phyloP scores from a whole-genome alignment of 2,329 filamentous ascomycete genomes.

The Hypoxylon sp. region DNA sequence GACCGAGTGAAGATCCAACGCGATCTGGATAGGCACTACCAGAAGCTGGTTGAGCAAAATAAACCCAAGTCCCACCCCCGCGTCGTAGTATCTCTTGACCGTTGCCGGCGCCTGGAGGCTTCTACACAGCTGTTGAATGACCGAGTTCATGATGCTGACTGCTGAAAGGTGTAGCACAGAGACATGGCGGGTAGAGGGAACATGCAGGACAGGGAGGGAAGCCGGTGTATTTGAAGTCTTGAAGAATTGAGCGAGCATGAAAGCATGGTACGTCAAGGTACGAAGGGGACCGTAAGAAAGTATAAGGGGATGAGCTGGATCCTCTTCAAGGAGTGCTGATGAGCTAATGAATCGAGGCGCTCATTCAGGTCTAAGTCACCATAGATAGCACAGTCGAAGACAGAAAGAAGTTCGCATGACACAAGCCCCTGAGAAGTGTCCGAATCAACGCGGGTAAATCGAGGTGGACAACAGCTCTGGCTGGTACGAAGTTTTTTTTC shows the following conservation, averaged over 20 bases:
- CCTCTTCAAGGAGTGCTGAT: slow-evolving; percentile 9
- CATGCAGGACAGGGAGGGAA: slow-evolving; percentile 31
- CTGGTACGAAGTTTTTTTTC: slow-evolving; percentile 16
- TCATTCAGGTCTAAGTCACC: slow-evolving; percentile 16
- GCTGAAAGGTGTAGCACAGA: slow-evolving; percentile 26
- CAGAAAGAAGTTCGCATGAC: slow-evolving; percentile 25
- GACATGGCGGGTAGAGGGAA: slow-evolving; percentile 31
- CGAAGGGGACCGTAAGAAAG: not conserved
- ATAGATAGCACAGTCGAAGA: slow-evolving; percentile 17
- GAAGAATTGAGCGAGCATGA: slow-evolving; percentile 35
- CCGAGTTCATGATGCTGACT: slow-evolving; percentile 30
- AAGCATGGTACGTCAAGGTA: slow-evolving; percentile 22
- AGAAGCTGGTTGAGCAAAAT: slow-evolving; percentile 39
- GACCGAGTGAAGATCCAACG: slow-evolving; percentile 37
- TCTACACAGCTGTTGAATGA: slow-evolving; percentile 38
- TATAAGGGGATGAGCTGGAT: slow-evolving; percentile 37
- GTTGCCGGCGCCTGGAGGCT: slow-evolving; percentile 37
- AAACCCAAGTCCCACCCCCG: slow-evolving; percentile 38
- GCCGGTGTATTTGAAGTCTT: slow-evolving; percentile 28
- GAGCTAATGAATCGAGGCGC: slow-evolving; percentile 2
- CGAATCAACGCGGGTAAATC: slow-evolving; percentile 15
- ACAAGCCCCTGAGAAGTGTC: slow-evolving; percentile 18
- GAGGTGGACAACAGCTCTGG: slow-evolving; percentile 17
- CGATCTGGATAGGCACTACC: slow-evolving; percentile 41
- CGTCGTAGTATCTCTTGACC: slow-evolving; percentile 39